A percentile compares a stretch with the other conserved stretches of the same genome.
Evolutionary conservation across 2,329 filamentous ascomycete species (phyloP).

Genomic region (Huntiella savannae): DNA sequence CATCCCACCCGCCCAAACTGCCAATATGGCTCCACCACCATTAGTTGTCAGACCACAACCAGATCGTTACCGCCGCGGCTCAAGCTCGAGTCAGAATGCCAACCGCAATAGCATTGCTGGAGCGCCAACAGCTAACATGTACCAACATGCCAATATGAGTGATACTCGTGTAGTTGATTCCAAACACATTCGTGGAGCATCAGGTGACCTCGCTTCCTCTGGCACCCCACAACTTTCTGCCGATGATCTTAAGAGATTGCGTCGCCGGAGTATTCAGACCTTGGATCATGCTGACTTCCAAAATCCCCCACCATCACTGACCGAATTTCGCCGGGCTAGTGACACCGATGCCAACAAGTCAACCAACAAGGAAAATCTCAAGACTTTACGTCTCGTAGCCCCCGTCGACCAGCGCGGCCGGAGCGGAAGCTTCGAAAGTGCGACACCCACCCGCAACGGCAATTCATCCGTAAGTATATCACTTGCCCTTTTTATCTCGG

Average conservation of each 20-base stretch:
- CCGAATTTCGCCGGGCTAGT: slow-evolving; percentile 6
- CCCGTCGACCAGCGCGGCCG: slow-evolving; percentile 20
- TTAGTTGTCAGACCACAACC: slow-evolving; percentile 45
- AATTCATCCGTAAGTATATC: slow-evolving; percentile 42
- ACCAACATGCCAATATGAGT: slow-evolving; percentile 15
- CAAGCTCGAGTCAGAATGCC: slow-evolving; percentile 27
- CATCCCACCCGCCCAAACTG: slow-evolving; percentile 18
- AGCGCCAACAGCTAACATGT: slow-evolving; percentile 11
- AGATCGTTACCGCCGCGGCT: slow-evolving; percentile 58
- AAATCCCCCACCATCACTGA: slow-evolving; percentile 11
- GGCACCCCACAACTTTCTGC: neutral
- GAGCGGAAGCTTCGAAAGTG: slow-evolving; percentile 46
- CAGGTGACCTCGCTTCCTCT: slow-evolving; percentile 1
- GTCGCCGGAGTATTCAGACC: slow-evolving; percentile 66
- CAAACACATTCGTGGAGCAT: slow-evolving; percentile 8
- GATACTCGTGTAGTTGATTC: slow-evolving; percentile 12
- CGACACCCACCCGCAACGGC: slow-evolving; percentile 36
- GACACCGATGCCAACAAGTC: slow-evolving; percentile 14
- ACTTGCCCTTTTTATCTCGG: slow-evolving; percentile 11
- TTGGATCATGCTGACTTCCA: slow-evolving; percentile 29
- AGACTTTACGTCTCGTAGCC: slow-evolving; percentile 21
- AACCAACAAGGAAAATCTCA: slow-evolving; percentile 17
- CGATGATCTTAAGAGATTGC: slow-evolving; percentile 50
- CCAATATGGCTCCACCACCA: slow-evolving; percentile 16
- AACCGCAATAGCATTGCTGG: slow-evolving; percentile 20